Percentiles rank a stretch among this genome's conserved stretches.
These are phyloP conservation scores for Boletus reticulatus DNA, from an alignment of 768 basidiomycete species.

Conservation along the genomic window DNA sequence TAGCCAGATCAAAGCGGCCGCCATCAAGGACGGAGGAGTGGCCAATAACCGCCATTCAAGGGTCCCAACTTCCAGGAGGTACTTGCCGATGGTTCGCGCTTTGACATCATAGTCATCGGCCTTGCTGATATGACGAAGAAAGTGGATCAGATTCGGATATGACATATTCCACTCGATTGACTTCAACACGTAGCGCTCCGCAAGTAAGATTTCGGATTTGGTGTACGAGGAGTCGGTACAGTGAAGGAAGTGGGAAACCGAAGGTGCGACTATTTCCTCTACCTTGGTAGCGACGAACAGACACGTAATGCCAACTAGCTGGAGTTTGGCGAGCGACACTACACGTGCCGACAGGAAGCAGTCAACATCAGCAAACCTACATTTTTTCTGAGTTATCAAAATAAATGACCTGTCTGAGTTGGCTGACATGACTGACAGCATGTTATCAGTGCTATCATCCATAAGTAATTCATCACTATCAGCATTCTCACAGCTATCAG, in stretches of 20 bases:
- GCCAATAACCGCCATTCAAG: constrained; percentile 79
- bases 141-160: constrained; percentile 87
- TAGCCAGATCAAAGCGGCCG: constrained; percentile 86
- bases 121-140: constrained; percentile 86
- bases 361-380: too few relatives aligned
- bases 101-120: constrained; percentile 89
- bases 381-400: too few relatives aligned
- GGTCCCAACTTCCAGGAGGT: constrained; percentile 81
- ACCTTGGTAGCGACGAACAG: constrained; percentile 90
- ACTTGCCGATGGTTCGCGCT: constrained; percentile 86
- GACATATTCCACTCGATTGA: constrained; percentile 84
- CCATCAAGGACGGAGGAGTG: constrained; percentile 72
- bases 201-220: constrained; percentile 79
- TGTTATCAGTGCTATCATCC: too few relatives aligned
- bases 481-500: too few relatives aligned
- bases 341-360: constrained; percentile 52
- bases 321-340: constrained; percentile 77
- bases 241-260: constrained; percentile 74
- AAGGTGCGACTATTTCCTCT: constrained; percentile 89
- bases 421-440: too few relatives aligned
- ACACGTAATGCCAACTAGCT: constrained; percentile 86
- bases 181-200: constrained; percentile 85
- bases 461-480: too few relatives aligned
- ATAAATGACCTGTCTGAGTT: too few relatives aligned
- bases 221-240: constrained; percentile 77